Conservation (phyloP, 1,139 yeast species). For the Geotrichum macrosporum region DNA sequence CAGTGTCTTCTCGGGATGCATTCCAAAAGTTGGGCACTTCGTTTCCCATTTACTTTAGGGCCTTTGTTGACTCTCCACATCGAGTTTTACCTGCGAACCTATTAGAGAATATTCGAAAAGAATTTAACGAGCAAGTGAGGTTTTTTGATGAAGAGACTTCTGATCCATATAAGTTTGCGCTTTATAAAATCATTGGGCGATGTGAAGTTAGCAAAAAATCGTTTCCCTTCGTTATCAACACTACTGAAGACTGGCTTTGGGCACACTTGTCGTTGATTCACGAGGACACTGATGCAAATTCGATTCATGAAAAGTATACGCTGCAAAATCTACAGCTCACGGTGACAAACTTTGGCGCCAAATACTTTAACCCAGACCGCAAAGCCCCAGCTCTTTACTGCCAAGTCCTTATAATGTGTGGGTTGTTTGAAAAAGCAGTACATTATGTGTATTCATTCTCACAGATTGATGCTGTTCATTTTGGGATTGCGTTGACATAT, state of each 20-base stretch:
- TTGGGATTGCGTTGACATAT: constrained; percentile 76
- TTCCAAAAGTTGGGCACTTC: constrained; percentile 82
- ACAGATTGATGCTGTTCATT: constrained; percentile 86
- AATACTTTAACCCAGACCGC: constrained; percentile 59
- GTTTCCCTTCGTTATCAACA: constrained; percentile 67
- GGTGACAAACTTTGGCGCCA: constrained; percentile 67
- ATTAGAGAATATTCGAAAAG: constrained; percentile 66
- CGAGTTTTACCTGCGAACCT: constrained; percentile 60
- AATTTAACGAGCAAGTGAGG: constrained; percentile 81
- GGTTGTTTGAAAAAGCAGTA: constrained; percentile 78
- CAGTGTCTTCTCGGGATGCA: constrained; percentile 49
- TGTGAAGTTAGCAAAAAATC: constrained; percentile 75
- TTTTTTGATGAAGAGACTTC: constrained; percentile 51
- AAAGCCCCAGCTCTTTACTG: constrained; percentile 67
- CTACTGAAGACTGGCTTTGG: constrained; percentile 98
- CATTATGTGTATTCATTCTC: constrained; percentile 61
- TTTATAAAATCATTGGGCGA: constrained; percentile 86
- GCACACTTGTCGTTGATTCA: constrained; percentile 73
- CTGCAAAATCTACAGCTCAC: constrained; percentile 65
- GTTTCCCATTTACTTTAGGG: constrained; percentile 74
- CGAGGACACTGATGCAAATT: constrained; percentile 47
- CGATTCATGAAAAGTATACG: constrained; percentile 67
- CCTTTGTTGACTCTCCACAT: constrained; percentile 59
- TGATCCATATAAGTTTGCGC: constrained; percentile 88
- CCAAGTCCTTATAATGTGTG: constrained; percentile 68